phyloP scores from a whole-genome alignment of 1,284 basidiomycete genomes.

The Ceratobasidium sp. region DNA sequence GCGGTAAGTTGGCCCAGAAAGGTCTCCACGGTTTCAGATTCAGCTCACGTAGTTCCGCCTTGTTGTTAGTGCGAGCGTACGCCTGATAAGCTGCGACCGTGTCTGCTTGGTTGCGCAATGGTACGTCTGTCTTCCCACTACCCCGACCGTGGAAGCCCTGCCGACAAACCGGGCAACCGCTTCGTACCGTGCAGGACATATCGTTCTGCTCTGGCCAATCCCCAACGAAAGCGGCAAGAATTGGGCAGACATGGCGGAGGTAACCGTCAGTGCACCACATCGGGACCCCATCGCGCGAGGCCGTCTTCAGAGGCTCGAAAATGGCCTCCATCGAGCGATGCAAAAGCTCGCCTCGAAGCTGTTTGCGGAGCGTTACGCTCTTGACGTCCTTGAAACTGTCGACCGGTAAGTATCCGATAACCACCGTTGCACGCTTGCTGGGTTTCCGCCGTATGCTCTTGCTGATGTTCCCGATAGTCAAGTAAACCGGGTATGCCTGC shows the following conservation, averaged over 20 bases:
- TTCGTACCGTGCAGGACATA: conserved; percentile 44
- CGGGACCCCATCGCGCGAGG: conserved; percentile 43
- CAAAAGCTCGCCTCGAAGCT: conserved; percentile 46
- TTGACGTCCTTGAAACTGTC: conserved; percentile 19
- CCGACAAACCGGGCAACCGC: conserved; percentile 37
- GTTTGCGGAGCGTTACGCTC: neutral
- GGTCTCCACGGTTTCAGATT: neutral
- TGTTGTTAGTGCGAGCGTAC: neutral
- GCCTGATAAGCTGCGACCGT: neutral
- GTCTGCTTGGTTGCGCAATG: neutral
- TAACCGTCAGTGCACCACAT: conserved; percentile 47
- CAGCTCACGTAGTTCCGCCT: conserved; percentile 4
- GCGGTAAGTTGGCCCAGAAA: conserved; percentile 3
- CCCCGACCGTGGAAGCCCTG: conserved; percentile 4
- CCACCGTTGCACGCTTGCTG: conserved; percentile 22
- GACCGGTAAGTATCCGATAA: conserved; percentile 48
- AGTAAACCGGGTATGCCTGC: conserved; percentile 43
- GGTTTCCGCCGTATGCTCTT: conserved; percentile 43
- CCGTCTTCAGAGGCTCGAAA: conserved; percentile 46
- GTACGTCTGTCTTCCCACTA: conserved; percentile 1
- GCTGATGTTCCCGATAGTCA: neutral
- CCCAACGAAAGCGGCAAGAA: conserved; percentile 50
- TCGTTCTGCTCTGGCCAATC: conserved; percentile 52
- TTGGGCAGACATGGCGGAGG: conserved; percentile 44
- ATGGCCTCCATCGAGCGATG: conserved; percentile 50